Evolutionary conservation across 116 monocot species (phyloP).

Genomic region (Iris pallida): DNA sequence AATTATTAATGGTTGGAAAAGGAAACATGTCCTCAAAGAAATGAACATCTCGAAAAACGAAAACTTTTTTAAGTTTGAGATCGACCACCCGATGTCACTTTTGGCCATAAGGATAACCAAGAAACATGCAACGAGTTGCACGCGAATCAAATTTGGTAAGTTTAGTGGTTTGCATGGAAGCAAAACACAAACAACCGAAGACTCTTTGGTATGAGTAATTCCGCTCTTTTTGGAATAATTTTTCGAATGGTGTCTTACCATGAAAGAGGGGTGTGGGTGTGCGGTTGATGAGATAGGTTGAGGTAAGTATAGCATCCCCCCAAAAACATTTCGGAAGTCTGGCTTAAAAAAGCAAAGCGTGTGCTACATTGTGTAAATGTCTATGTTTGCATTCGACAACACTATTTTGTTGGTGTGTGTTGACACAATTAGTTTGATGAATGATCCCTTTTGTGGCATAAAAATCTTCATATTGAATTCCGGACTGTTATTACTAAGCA

Average conservation of each 20-base stretch:
- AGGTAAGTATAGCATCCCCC: neutral
- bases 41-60: neutral
- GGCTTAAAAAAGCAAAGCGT: neutral
- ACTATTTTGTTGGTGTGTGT: conserved; percentile 1
- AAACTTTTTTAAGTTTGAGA: neutral
- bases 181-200: conserved; percentile 18
- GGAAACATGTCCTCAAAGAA: neutral
- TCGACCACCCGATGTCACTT: neutral
- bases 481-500: neutral
- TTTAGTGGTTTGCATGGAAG: neutral
- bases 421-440: neutral
- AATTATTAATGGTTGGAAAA: neutral
- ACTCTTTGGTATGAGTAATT: neutral
- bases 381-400: conserved; percentile 2
- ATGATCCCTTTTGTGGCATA: neutral
- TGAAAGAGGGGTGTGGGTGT: neutral
- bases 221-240: neutral
- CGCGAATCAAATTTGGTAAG: neutral
- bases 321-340: neutral
- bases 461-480: neutral
- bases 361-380: neutral
- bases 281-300: conserved; percentile 8
- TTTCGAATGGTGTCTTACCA: neutral
- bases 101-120: conserved; percentile 8
- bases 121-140: neutral